A percentile compares a stretch with the other conserved stretches of the same genome.
Conservation (phyloP, 208 protist species). For the Acanthamoeba healyi region DNA sequence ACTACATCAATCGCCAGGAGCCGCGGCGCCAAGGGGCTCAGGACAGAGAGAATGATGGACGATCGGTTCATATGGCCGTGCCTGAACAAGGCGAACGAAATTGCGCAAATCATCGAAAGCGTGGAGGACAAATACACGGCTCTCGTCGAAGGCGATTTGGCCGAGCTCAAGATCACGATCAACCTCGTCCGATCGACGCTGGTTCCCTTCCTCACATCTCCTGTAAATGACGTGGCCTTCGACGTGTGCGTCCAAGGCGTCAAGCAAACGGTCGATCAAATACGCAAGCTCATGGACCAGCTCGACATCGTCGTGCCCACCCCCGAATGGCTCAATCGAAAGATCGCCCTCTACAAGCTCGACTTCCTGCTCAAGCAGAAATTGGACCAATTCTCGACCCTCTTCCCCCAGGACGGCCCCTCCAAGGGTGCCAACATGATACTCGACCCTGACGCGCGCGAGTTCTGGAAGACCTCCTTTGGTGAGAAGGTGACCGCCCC, state of each 20-base stretch:
- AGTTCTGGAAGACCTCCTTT: conserved; percentile 64
- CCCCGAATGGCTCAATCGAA: conserved; percentile 34
- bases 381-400: conserved; percentile 66
- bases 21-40: too few species aligned
- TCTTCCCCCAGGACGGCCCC: conserved; percentile 50
- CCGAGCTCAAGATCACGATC: conserved; percentile 48
- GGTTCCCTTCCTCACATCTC: conserved; percentile 49
- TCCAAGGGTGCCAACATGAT: conserved; percentile 59
- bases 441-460: background rate
- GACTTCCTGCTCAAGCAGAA: conserved; percentile 70
- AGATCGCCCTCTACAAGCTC: conserved; percentile 69
- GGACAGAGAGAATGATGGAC: conserved; percentile 22
- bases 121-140: conserved; percentile 36
- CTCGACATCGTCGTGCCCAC: conserved; percentile 32
- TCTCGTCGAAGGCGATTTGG: background rate
- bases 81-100: conserved; percentile 58
- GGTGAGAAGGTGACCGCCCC: conserved; percentile 57
- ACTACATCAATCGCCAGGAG: too few species aligned
- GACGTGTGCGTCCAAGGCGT: conserved; percentile 71
- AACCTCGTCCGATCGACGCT: conserved; percentile 55
- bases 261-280: conserved; percentile 35
- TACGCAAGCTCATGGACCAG: conserved; percentile 53
- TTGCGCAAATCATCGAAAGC: conserved; percentile 57
- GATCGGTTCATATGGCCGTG: conserved; percentile 73
- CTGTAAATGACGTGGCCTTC: conserved; percentile 62